Percentiles rank a stretch among this genome's conserved stretches.
These are phyloP conservation scores for Fraxinus angustifolia DNA, from an alignment of 305 asterid genomes.

Conservation along the genomic window DNA sequence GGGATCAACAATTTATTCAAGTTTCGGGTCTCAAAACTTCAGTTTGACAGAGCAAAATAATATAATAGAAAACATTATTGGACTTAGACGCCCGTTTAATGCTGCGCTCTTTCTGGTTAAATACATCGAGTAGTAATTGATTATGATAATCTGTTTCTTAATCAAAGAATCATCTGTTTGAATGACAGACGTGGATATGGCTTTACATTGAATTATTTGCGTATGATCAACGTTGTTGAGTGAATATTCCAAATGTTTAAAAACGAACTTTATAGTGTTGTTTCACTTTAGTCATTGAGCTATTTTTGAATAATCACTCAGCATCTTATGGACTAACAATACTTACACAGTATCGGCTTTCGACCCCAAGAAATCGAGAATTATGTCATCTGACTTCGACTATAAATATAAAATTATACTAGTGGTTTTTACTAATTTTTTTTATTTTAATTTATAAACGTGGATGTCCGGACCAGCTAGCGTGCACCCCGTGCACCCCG, in stretches of 20 bases:
- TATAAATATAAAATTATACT: not conserved
- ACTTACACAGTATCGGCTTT: not conserved
- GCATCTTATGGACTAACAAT: not conserved
- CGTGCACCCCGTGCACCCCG: too few species aligned
- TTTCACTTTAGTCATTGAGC: not conserved
- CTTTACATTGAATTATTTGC: not conserved
- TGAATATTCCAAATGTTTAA: not conserved
- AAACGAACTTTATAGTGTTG: not conserved
- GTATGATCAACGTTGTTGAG: not conserved
- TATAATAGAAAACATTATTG: not conserved
- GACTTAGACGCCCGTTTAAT: not conserved
- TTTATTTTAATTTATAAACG: too few species aligned
- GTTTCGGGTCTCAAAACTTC: not conserved
- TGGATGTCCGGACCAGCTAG: too few species aligned
- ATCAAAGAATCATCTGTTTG: not conserved
- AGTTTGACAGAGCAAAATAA: not conserved
- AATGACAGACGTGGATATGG: not conserved
- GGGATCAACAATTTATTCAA: not conserved
- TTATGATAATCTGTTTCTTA: not conserved
- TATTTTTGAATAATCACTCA: not conserved
- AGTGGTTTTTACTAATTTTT: not conserved
- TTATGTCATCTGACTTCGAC: not conserved
- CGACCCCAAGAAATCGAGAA: not conserved
- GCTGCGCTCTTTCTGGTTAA: not conserved
- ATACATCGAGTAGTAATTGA: not conserved